Evolutionary conservation across 306 rosid species (phyloP).

Genomic region (Mimosa bimucronata): DNA sequence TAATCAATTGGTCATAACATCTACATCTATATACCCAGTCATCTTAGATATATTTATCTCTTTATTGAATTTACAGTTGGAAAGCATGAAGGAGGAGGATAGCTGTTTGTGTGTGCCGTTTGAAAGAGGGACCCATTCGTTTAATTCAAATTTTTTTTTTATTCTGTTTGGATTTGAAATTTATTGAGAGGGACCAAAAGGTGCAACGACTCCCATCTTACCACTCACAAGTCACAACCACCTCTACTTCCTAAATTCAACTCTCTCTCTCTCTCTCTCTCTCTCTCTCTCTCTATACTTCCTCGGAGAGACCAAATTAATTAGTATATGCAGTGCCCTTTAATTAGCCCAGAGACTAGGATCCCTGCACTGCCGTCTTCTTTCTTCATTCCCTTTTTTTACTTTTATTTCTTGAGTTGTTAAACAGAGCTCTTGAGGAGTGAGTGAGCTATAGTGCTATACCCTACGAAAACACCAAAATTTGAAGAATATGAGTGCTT

Average conservation of each 20-base stretch:
- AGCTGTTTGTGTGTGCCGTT: conserved; percentile 49
- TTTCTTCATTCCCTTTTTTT: too few relatives aligned
- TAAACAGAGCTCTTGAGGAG: too few relatives aligned
- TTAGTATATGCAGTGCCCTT: too few relatives aligned
- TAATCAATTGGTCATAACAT: too few relatives aligned
- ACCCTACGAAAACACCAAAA: background rate
- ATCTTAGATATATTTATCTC: background rate
- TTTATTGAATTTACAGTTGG: background rate
- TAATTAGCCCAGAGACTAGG: too few relatives aligned
- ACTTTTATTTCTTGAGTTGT: too few relatives aligned
- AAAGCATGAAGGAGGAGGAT: background rate
- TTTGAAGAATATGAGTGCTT: conserved; percentile 75
- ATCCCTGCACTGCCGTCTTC: too few relatives aligned
- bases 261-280: conserved; percentile 12
- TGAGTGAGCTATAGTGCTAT: too few relatives aligned
- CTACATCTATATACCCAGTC: background rate
- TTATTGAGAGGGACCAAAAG: conserved; percentile 59
- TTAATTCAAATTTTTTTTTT: conserved; percentile 51
- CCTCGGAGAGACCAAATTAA: too few relatives aligned
- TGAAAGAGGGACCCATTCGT: conserved; percentile 59
- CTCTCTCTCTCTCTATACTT: too few relatives aligned
- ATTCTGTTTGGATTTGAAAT: conserved; percentile 60
- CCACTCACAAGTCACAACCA: conserved; percentile 36
- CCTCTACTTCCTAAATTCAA: conserved; percentile 12
- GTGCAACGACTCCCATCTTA: conserved; percentile 23